Evolutionary conservation across 768 basidiomycete species (phyloP), one percentile per base, ranked within the genome.

Genomic region (Amanita brunnescens): DNA sequence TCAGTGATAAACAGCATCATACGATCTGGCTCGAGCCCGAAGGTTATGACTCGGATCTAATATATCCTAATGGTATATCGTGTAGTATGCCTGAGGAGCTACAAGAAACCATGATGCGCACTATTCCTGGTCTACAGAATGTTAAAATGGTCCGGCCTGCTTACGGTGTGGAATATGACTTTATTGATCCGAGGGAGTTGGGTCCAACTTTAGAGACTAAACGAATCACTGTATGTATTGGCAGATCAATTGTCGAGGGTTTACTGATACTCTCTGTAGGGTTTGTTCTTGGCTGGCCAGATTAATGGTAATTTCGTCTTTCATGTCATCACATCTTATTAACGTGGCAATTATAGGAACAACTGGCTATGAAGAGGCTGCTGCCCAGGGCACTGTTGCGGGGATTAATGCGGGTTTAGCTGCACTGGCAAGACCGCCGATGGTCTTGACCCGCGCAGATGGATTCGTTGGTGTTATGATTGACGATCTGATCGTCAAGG

Each of bases 361-460:
- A 1, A 95, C 92, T 1, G 92, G 92, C 4, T 95, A 95, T 62
- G 92, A 95, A 62, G 92, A 95, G 68, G 92, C 92, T 1, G 92
- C 89, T 2, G 90, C 88, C 3, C 92, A 94, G 62, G 92, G 92
- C 7, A 70, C 80, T n/a, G 67, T 95, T 0, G 92, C 91, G 1
- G 91, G 92, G 2, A 82, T 89, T 46, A 94, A 95, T 51, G 92
- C 92, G 0, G 92, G 89, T 0, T 73, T 91, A 2, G 69, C 80
- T 0, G 82, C 88, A 6, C 70, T 72, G 2, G 61, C 68, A 12
- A 73, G 69, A 35, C 70, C 78, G 1, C 79, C 85, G 0, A 62
- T 95, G 14, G 59, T 81, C 2, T 62, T 94, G 30, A 80, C 83
- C 9, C 79, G 92, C n/a, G 89, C 90, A 5, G 89, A 95, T 58